These are phyloP conservation scores for Leccinum sublutescens DNA, from an alignment of 768 basidiomycete species.

Conservation along the genomic window DNA sequence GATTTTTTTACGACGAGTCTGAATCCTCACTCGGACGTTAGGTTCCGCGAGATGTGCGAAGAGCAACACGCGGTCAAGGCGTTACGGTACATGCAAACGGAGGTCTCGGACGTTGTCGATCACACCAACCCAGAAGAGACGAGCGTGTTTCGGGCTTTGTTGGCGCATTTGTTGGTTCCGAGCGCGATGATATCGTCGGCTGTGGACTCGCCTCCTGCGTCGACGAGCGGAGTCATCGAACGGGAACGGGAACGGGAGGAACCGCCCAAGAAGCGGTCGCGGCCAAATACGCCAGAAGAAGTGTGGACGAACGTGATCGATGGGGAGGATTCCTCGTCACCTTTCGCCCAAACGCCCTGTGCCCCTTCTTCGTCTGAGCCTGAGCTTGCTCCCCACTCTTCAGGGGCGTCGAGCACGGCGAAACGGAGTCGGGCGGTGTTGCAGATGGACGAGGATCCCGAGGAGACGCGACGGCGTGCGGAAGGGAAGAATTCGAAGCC, in stretches of 20 bases:
- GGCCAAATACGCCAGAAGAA: slow-evolving; percentile 42
- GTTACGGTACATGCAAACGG: slow-evolving; percentile 65
- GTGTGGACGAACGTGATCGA: slow-evolving; percentile 44
- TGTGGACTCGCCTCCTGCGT: background rate
- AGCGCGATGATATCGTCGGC: slow-evolving; percentile 8
- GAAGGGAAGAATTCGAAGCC: slow-evolving; percentile 22
- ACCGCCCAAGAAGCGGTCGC: slow-evolving; percentile 46
- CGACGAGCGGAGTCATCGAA: background rate
- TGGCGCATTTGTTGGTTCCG: slow-evolving; percentile 59
- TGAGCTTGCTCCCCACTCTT: slow-evolving; percentile 1
- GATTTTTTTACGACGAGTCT: background rate
- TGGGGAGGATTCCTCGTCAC: slow-evolving; percentile 17
- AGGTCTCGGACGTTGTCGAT: slow-evolving; percentile 71
- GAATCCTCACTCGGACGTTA: slow-evolving; percentile 24
- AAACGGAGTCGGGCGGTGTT: slow-evolving; percentile 25
- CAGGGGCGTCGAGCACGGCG: background rate
- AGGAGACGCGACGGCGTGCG: slow-evolving; percentile 26
- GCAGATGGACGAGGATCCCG: slow-evolving; percentile 30
- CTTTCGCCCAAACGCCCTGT: background rate
- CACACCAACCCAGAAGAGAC: slow-evolving; percentile 63
- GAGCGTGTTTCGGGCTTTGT: slow-evolving; percentile 59
- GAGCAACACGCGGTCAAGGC: slow-evolving; percentile 57
- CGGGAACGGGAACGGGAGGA: slow-evolving; percentile 22
- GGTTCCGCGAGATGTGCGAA: slow-evolving; percentile 83
- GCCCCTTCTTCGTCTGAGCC: background rate